Conservation (phyloP, 1,284 basidiomycete species). For the Takashimella koratensis region DNA sequence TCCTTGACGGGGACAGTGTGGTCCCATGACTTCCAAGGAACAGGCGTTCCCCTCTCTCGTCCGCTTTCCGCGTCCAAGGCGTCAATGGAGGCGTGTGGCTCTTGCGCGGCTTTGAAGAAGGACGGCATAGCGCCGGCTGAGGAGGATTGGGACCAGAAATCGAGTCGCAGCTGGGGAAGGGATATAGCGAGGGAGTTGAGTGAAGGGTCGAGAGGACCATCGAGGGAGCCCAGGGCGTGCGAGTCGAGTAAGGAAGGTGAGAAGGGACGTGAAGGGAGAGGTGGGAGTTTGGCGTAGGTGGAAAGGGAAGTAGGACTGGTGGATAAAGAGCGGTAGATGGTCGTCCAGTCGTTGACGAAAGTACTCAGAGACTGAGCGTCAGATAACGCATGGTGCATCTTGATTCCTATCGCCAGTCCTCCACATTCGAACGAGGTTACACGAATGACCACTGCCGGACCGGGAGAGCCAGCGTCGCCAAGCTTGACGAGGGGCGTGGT, state of each 20-base stretch:
- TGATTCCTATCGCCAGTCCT: constrained; percentile 37
- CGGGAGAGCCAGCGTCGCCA: background rate
- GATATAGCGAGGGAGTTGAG: constrained; percentile 26
- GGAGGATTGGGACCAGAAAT: constrained; percentile 29
- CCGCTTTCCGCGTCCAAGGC: constrained; percentile 10
- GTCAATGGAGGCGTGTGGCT: constrained; percentile 24
- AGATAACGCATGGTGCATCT: constrained; percentile 48
- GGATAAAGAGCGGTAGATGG: constrained; percentile 18
- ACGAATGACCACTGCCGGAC: constrained; percentile 44
- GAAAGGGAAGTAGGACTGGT: constrained; percentile 8
- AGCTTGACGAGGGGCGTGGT: constrained; percentile 6
- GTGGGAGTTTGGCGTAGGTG: background rate
- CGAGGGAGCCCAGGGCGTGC: constrained; percentile 44
- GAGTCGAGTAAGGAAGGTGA: constrained; percentile 47
- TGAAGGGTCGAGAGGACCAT: constrained; percentile 28
- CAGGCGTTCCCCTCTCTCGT: constrained; percentile 29
- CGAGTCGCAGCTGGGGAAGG: constrained; percentile 49
- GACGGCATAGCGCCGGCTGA: constrained; percentile 13
- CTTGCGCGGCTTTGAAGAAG: constrained; percentile 10
- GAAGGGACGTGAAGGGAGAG: constrained; percentile 35
- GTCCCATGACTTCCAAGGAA: constrained; percentile 52
- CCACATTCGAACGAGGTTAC: constrained; percentile 42
- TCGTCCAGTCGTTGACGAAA: constrained; percentile 51
- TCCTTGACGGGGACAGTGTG: constrained; percentile 42
- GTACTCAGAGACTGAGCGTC: constrained; percentile 49